Conservation (phyloP, 805 yeast species). For the Sugiyamaella smithiae region DNA sequence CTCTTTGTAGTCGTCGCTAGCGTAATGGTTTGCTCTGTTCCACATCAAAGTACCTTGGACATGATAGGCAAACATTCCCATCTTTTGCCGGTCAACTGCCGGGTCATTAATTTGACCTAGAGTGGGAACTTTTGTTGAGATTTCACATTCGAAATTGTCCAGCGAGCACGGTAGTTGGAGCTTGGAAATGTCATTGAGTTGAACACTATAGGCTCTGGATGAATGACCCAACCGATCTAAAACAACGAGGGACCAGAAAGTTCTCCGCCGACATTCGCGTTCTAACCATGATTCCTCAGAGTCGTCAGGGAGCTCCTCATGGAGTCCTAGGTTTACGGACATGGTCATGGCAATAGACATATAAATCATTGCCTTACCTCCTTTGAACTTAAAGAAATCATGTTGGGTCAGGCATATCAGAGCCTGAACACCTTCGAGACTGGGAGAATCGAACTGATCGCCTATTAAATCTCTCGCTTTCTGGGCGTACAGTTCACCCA, state of each 20-base stretch:
- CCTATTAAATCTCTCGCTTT: conserved; percentile 22
- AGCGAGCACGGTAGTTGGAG: conserved; percentile 32
- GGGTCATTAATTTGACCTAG: conserved; percentile 6
- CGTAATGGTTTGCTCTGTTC: conserved; percentile 25
- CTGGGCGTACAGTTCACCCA: conserved; percentile 22
- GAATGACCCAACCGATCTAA: conserved; percentile 36
- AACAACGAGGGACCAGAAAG: conserved; percentile 37
- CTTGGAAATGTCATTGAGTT: conserved; percentile 28
- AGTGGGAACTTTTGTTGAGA: conserved; percentile 13
- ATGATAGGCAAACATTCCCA: conserved; percentile 24
- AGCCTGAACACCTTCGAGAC: conserved; percentile 36
- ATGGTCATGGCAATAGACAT: conserved; percentile 36
- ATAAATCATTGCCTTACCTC: conserved; percentile 37
- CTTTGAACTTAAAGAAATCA: conserved; percentile 35
- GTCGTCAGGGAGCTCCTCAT: conserved; percentile 24
- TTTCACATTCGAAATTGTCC: conserved; percentile 25
- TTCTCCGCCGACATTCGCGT: conserved; percentile 34
- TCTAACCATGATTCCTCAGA: conserved; percentile 30
- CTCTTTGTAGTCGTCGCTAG: conserved; percentile 15
- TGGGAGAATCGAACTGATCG: conserved; percentile 27
- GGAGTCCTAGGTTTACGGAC: conserved; percentile 34
- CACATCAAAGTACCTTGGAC: conserved; percentile 23
- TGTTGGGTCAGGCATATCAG: conserved; percentile 33
- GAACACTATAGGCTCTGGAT: conserved; percentile 31
- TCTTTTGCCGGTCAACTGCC: not conserved